phyloP scores from a whole-genome alignment of 225 moss, liverwort and hornwort genomes.

The Bryum argenteum region DNA sequence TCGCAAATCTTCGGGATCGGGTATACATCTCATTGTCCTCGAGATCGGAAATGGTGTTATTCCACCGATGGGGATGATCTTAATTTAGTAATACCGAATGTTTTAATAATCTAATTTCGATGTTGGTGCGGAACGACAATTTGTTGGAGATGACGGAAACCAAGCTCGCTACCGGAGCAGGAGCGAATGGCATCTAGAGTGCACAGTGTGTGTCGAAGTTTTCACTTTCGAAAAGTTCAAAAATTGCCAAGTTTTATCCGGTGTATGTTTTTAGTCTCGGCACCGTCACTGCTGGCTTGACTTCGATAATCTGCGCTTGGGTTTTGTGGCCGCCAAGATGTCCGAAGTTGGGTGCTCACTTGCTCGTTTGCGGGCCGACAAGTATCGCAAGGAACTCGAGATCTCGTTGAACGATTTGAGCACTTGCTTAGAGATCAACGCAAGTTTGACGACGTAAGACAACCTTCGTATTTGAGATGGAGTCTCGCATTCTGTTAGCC shows the following conservation, averaged over 20 bases:
- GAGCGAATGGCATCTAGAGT: slow-evolving; percentile 56
- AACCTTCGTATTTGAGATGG: background rate
- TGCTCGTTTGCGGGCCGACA: slow-evolving; percentile 69
- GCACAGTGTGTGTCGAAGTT: slow-evolving; percentile 61
- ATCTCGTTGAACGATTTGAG: slow-evolving; percentile 88
- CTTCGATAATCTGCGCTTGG: background rate
- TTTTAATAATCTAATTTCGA: background rate
- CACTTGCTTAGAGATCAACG: slow-evolving; percentile 80
- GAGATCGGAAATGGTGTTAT: background rate
- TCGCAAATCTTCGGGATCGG: slow-evolving; percentile 75
- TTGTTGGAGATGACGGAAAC: slow-evolving; percentile 74
- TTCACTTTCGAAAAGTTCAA: background rate
- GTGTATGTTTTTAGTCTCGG: background rate
- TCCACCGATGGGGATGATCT: accelerated
- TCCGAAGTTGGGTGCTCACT: slow-evolving; percentile 7
- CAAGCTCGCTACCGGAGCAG: slow-evolving; percentile 69
- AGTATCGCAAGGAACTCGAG: slow-evolving; percentile 83
- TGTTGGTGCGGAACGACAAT: slow-evolving; percentile 36
- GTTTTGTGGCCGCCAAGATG: background rate
- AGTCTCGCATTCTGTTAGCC: background rate
- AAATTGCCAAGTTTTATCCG: background rate
- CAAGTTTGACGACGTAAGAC: slow-evolving; percentile 68
- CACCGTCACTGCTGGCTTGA: background rate
- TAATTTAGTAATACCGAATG: accelerated
- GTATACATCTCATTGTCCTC: slow-evolving; percentile 26